phyloP scores from a whole-genome alignment of 2,329 filamentous ascomycete species.

The Aspergillus oerlinghausenensis region DNA sequence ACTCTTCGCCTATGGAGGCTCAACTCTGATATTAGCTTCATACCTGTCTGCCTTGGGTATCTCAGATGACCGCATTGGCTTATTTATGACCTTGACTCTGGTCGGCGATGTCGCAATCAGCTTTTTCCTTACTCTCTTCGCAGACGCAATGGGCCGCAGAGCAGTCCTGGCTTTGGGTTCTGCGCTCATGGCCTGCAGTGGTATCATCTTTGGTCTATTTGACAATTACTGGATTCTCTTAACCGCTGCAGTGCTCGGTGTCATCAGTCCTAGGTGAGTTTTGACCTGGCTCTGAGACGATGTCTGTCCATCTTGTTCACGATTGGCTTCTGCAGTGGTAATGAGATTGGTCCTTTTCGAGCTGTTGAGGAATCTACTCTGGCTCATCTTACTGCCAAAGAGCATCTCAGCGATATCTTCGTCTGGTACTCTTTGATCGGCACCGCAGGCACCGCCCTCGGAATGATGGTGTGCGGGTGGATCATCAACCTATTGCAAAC shows the following conservation, averaged over 20 bases:
- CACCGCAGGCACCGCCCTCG: constrained; percentile 56
- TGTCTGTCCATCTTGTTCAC: neutral
- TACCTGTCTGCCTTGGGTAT: constrained; percentile 56
- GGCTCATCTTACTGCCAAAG: constrained; percentile 54
- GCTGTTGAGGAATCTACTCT: constrained; percentile 63
- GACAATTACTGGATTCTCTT: constrained; percentile 59
- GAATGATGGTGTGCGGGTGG: constrained; percentile 58
- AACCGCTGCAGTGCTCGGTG: constrained; percentile 55
- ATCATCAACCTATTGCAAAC: constrained; percentile 48
- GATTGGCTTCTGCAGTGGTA: constrained; percentile 38
- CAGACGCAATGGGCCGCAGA: constrained; percentile 55
- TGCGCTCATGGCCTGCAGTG: constrained; percentile 54
- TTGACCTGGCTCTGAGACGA: neutral
- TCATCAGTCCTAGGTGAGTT: constrained; percentile 53
- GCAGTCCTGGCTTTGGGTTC: constrained; percentile 52
- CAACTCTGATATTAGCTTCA: constrained; percentile 57
- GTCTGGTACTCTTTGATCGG: constrained; percentile 58
- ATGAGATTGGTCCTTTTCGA: constrained; percentile 64
- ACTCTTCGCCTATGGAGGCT: constrained; percentile 61
- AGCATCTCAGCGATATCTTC: constrained; percentile 58
- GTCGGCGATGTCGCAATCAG: constrained; percentile 58
- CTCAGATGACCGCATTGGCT: constrained; percentile 55
- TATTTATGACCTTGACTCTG: constrained; percentile 63
- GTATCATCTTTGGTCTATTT: constrained; percentile 49
- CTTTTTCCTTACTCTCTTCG: constrained; percentile 54